A percentile compares a stretch with the other conserved stretches of the same genome.
phyloP scores from a whole-genome alignment of 2,329 filamentous ascomycete genomes.

The Oidium heveae region DNA sequence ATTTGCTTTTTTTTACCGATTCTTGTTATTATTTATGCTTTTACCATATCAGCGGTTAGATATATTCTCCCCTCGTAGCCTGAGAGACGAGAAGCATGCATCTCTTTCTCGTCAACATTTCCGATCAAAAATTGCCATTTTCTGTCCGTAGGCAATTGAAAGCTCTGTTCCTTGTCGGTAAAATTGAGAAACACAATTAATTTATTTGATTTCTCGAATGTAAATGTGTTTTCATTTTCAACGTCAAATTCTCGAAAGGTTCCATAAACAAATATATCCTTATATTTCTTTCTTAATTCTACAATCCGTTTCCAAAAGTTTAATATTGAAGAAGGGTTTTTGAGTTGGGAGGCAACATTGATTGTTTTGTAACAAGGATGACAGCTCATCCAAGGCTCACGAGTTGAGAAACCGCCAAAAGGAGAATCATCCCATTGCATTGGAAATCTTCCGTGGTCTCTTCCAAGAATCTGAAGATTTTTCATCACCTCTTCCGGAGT shows the following conservation, averaged over 20 bases:
- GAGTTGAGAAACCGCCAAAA: slow-evolving; percentile 35
- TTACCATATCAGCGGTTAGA: slow-evolving; percentile 1
- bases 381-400: slow-evolving; percentile 2
- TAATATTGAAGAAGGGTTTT: slow-evolving; percentile 8
- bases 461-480: slow-evolving; percentile 31
- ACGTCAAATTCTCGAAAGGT: slow-evolving; percentile 26
- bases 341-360: slow-evolving; percentile 29
- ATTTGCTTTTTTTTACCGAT: too few relatives aligned
- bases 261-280: slow-evolving; percentile 34
- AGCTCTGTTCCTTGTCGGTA: slow-evolving; percentile 15
- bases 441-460: slow-evolving; percentile 43
- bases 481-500: slow-evolving; percentile 21
- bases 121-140: slow-evolving; percentile 10
- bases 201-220: slow-evolving; percentile 18
- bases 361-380: slow-evolving; percentile 13
- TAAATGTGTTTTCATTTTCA: slow-evolving; percentile 20
- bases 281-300: slow-evolving; percentile 20
- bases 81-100: slow-evolving; percentile 6
- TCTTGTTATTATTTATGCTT: not conserved
- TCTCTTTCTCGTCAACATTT: slow-evolving; percentile 7
- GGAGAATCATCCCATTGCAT: slow-evolving; percentile 37
- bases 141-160: slow-evolving; percentile 5
- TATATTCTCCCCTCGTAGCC: slow-evolving; percentile 16
- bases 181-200: slow-evolving; percentile 23
- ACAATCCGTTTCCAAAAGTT: slow-evolving; percentile 13